Base-by-base conservation (phyloP, 768 basidiomycete genomes). In the Hygrophorus pudorinus region DNA sequence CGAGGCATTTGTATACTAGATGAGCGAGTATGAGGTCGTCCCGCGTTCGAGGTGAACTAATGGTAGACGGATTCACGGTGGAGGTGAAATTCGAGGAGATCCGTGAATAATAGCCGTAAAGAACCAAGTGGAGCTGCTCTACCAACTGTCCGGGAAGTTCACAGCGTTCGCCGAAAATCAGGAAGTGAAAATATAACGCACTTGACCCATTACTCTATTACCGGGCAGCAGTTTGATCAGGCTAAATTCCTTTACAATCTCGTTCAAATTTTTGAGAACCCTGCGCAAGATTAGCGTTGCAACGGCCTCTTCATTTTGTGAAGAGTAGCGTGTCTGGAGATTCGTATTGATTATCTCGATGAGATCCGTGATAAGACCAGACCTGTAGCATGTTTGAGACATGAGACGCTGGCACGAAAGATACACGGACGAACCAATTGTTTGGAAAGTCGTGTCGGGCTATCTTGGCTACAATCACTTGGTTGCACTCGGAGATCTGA, bases 401-500 rank as follows among this genome's bases (percentile, higher is more conserved):
- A 51, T 39, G 36, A 28, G n/a, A 8, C 13, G 17, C 18, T 31
- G 14, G 11, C 11, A 34, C 34, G 13, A 37, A 41, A 18, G 40
- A 3, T 24, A 7, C 24, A 24, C 24, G 3, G 30, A 58, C 67
- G 47, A 56, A 84, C 90, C 90, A 93, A 31, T 70, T 70, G 27
- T 55, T 61, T 7, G 87, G 85, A 58, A 76, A 90, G 54, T 94
- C 91, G 16, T 72, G 58, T 27, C 91, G 76, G 5, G 87, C 82
- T 41, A 92, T 75, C 57, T 81, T 92, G 10, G 78, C 70, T 7
- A 88, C 70, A 18, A 86, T 78, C 24, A 84, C 55, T 49, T 85
- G 73, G 48, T 91, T 87, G 55, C 78, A 86, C 45, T 82, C 72
- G 13, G 85, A 77, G 47, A 93, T 82, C 90, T 90, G 57, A 39